phyloP scores from a whole-genome alignment of 805 yeast species.

The Jamesozyma rosinii region DNA sequence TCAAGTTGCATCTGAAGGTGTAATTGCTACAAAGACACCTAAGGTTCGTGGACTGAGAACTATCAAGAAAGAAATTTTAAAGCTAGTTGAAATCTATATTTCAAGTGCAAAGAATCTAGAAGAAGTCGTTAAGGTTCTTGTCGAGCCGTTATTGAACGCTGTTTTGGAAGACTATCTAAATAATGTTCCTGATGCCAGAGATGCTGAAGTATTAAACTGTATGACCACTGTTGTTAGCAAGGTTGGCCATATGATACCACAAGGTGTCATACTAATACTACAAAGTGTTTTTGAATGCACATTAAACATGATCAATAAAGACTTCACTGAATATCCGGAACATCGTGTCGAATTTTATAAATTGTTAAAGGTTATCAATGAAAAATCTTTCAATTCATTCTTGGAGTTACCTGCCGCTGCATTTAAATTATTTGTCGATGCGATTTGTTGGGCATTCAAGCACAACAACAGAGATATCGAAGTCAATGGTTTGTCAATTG shows the following conservation, averaged over 20 bases:
- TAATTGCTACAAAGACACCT: conserved; percentile 89
- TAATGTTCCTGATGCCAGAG: conserved; percentile 93
- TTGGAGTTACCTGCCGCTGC: conserved; percentile 85
- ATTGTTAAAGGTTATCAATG: conserved; percentile 76
- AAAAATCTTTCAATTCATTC: conserved; percentile 77
- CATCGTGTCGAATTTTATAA: conserved; percentile 94
- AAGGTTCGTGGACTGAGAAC: conserved; percentile 92
- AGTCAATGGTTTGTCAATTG: conserved; percentile 76
- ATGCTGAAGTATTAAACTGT: conserved; percentile 93
- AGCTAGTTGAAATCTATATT: conserved; percentile 79
- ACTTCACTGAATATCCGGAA: conserved; percentile 93
- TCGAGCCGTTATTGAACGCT: conserved; percentile 74
- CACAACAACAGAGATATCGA: conserved; percentile 97
- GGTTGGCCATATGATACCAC: conserved; percentile 81
- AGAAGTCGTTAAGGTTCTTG: conserved; percentile 72
- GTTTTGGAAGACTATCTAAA: conserved; percentile 81
- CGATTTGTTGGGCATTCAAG: conserved; percentile 96
- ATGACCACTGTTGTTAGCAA: conserved; percentile 81
- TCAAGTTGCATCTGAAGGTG: conserved; percentile 69
- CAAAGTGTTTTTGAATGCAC: conserved; percentile 93
- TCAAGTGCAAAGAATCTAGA: conserved; percentile 79
- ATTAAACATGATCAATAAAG: conserved; percentile 88
- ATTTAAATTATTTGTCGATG: conserved; percentile 82
- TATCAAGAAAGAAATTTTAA: conserved; percentile 86
- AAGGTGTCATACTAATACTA: conserved; percentile 76